Conservation (phyloP, 2,329 filamentous ascomycete genomes). For the Seiridium cupressi region DNA sequence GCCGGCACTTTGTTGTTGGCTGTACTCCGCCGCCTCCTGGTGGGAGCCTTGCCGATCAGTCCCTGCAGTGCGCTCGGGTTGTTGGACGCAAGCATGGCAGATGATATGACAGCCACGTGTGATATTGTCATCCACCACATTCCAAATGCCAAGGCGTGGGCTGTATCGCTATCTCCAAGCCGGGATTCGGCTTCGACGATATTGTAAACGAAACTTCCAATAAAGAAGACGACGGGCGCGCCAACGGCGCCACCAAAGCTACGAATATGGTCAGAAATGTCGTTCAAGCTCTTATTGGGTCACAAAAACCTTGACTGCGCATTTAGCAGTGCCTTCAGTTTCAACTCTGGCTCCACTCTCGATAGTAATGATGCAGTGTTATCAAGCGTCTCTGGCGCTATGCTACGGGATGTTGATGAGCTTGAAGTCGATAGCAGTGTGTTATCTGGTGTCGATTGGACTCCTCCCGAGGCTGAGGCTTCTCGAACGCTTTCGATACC, state of each 20-base stretch:
- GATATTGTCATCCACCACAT: slow-evolving; percentile 35
- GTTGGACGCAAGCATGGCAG: slow-evolving; percentile 29
- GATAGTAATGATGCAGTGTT: background rate
- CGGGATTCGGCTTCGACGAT: slow-evolving; percentile 24
- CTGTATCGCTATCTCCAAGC: slow-evolving; percentile 27
- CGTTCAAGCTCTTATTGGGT: background rate
- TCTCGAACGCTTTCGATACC: too few relatives aligned
- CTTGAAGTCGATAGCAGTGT: background rate
- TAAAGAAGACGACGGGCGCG: slow-evolving; percentile 27
- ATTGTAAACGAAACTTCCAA: slow-evolving; percentile 28
- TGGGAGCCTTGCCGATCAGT: slow-evolving; percentile 16
- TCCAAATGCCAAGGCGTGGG: slow-evolving; percentile 29
- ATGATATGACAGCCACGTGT: slow-evolving; percentile 28
- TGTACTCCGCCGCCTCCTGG: background rate
- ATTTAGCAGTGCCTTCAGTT: background rate
- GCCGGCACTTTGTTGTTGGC: background rate
- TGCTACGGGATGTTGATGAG: background rate
- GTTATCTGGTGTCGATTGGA: background rate
- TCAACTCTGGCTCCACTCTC: background rate
- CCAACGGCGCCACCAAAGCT: slow-evolving; percentile 29
- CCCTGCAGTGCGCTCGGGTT: slow-evolving; percentile 26
- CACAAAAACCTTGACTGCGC: background rate
- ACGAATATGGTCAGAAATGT: background rate
- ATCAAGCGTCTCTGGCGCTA: background rate
- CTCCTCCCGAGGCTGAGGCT: too few relatives aligned